These are phyloP conservation scores for Kalmanozyma brasiliensis DNA, from an alignment of 1,284 basidiomycete genomes.

Conservation along the genomic window DNA sequence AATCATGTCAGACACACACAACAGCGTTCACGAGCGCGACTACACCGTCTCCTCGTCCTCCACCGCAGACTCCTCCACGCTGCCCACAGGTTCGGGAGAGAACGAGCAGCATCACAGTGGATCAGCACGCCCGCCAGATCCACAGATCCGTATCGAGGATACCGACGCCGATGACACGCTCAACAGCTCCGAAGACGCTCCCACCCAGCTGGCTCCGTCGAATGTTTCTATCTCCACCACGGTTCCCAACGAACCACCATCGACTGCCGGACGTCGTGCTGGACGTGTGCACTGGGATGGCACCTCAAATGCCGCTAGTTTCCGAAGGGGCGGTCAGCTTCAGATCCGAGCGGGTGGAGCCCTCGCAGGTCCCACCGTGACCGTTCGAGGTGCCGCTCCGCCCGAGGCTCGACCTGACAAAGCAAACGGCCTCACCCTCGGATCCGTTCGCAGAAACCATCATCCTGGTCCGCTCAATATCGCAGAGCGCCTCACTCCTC, in stretches of 20 bases:
- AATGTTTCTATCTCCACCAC: slow-evolving; percentile 18
- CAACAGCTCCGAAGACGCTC: slow-evolving; percentile 7
- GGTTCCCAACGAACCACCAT: slow-evolving; percentile 3
- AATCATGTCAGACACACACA: slow-evolving; percentile 27
- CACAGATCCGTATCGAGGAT: slow-evolving; percentile 16
- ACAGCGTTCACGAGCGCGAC: slow-evolving; percentile 12
- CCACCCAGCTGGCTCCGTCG: neutral
- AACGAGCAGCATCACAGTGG: slow-evolving; percentile 4
- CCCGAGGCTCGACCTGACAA: slow-evolving; percentile 8
- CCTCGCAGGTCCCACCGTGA: slow-evolving; percentile 48
- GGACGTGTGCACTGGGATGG: slow-evolving; percentile 51
- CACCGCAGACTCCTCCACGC: slow-evolving; percentile 33
- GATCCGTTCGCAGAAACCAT: slow-evolving; percentile 48
- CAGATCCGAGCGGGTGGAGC: slow-evolving; percentile 34
- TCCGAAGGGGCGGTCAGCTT: slow-evolving; percentile 36
- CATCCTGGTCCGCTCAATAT: slow-evolving; percentile 64
- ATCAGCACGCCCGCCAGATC: slow-evolving; percentile 7
- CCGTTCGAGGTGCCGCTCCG: slow-evolving; percentile 40
- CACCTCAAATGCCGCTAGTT: slow-evolving; percentile 38
- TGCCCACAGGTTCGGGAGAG: slow-evolving; percentile 21
- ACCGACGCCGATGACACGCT: slow-evolving; percentile 17
- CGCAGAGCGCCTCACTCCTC: slow-evolving; percentile 37
- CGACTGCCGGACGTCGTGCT: slow-evolving; percentile 21
- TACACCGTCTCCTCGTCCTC: slow-evolving; percentile 22
- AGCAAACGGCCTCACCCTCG: slow-evolving; percentile 22